Percentiles rank a stretch among this genome's conserved stretches.
These are phyloP conservation scores for Sporothrix brasiliensis DNA, from an alignment of 2,329 filamentous ascomycete species.

Conservation along the genomic window DNA sequence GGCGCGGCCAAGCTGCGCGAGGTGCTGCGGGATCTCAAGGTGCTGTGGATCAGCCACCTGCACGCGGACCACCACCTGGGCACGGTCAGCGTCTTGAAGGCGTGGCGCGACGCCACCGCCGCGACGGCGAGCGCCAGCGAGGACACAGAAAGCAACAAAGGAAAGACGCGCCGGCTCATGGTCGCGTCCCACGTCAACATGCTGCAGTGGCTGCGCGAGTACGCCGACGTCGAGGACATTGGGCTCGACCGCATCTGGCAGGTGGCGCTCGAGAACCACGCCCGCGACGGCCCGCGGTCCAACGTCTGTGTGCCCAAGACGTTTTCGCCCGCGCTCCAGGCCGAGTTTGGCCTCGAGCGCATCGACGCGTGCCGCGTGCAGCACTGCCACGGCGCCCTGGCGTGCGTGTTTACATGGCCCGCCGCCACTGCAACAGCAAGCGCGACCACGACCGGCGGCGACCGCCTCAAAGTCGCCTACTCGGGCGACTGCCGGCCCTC, in stretches of 20 bases:
- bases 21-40: constrained; percentile 76
- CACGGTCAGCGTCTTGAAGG: constrained; percentile 75
- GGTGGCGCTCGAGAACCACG: constrained; percentile 34
- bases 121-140: constrained; percentile 32
- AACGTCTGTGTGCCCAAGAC: constrained; percentile 39
- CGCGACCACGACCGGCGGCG: neutral
- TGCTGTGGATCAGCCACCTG: constrained; percentile 91
- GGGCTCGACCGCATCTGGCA: constrained; percentile 61
- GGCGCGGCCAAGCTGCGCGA: constrained; percentile 63
- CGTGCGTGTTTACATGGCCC: constrained; percentile 75
- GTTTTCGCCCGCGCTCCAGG: constrained; percentile 46
- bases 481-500: constrained; percentile 92
- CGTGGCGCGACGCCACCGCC: constrained; percentile 68
- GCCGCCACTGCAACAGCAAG: constrained; percentile 54
- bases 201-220: constrained; percentile 77
- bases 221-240: constrained; percentile 74
- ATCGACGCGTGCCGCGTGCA: constrained; percentile 69
- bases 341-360: constrained; percentile 59
- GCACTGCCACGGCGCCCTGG: constrained; percentile 81
- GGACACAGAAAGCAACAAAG: constrained; percentile 28
- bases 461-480: constrained; percentile 78
- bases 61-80: constrained; percentile 97
- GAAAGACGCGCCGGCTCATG: constrained; percentile 49
- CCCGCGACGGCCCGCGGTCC: too few species aligned
- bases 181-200: constrained; percentile 73